phyloP scores from a whole-genome alignment of 208 protist genomes.

The Trypanosoma theileri region DNA sequence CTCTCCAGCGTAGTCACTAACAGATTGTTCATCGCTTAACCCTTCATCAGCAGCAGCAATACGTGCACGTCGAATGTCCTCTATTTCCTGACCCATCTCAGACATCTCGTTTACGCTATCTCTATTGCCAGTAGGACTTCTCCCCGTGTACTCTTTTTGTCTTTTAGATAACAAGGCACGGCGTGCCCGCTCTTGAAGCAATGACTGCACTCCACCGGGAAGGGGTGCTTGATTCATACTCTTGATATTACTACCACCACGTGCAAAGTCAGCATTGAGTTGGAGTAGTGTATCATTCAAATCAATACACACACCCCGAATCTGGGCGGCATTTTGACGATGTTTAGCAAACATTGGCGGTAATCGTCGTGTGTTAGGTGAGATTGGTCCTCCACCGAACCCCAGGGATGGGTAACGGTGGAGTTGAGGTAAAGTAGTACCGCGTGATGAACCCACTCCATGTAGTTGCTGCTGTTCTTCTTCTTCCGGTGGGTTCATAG shows the following conservation, averaged over 20 bases:
- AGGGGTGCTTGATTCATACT: too few species aligned
- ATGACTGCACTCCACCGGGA: too few species aligned
- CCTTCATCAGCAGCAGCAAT: constrained; percentile 73
- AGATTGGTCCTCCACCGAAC: constrained; percentile 9
- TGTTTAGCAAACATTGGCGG: constrained; percentile 59
- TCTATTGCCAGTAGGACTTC: neutral
- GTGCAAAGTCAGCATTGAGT: constrained; percentile 33
- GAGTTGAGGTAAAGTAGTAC: constrained; percentile 29
- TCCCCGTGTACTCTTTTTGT: neutral
- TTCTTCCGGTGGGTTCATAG: too few species aligned
- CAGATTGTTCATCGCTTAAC: constrained; percentile 55
- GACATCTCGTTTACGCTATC: neutral
- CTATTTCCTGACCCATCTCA: constrained; percentile 20
- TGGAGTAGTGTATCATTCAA: constrained; percentile 36
- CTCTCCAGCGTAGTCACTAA: constrained; percentile 70
- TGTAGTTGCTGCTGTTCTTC: neutral
- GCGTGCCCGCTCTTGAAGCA: too few species aligned
- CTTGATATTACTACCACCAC: neutral
- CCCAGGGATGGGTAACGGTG: neutral
- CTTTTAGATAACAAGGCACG: neutral
- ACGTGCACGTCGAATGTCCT: constrained; percentile 48
- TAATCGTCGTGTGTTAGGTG: constrained; percentile 38
- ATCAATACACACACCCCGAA: constrained; percentile 29
- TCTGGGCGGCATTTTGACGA: constrained; percentile 22
- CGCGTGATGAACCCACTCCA: neutral